Evolutionary conservation across 768 basidiomycete genomes (phyloP), one percentile per base, ranked within the genome.

Genomic region (Leccinum disarticulatum): DNA sequence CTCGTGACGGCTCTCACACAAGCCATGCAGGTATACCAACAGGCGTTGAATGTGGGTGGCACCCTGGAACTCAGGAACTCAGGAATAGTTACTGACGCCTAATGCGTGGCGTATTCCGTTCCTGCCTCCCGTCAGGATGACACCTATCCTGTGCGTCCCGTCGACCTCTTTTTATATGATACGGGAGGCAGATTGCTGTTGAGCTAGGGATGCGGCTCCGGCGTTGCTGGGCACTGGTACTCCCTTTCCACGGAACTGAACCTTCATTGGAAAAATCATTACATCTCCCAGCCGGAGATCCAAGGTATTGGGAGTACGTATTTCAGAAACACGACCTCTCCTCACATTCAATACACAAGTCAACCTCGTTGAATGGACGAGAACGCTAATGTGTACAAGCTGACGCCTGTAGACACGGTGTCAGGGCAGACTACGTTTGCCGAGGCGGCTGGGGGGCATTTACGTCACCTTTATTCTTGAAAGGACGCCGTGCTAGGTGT

Each of bases 281-380:
- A 48, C 54, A 43, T 61, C 22, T 61, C 64, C 54, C 48, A 54
- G 31, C 52, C 31, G 7, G 50, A 46, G 22, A 60, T 64, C 15
- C 57, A 48, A 60, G 43, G n/a, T 51, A 48, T 47, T 82, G 82
- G 81, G 73, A 78, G 57, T 62, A 69, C 9, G 71, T 86, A 13
- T 80, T 76, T 73, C 70, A 73, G 49, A 82, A 80, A 64, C 70
- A 84, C 57, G 66, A 38, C 28, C 73, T 55, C 73, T 51, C 57
- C 27, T 54, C 61, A 13, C 76, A 53, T 77, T 81, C 65, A 54
- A 51, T 19, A 52, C 58, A 17, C 57, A 64, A 41, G 52, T 55
- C 22, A 75, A 76, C 56, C 78, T 77, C 19, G 77, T 81, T 9
- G 73, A 73, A 58, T 87, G 84, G 78, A 79, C 63, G 68, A 74